Base-by-base conservation (phyloP, 1,284 basidiomycete genomes). In the Ceratobasidium sp. region DNA sequence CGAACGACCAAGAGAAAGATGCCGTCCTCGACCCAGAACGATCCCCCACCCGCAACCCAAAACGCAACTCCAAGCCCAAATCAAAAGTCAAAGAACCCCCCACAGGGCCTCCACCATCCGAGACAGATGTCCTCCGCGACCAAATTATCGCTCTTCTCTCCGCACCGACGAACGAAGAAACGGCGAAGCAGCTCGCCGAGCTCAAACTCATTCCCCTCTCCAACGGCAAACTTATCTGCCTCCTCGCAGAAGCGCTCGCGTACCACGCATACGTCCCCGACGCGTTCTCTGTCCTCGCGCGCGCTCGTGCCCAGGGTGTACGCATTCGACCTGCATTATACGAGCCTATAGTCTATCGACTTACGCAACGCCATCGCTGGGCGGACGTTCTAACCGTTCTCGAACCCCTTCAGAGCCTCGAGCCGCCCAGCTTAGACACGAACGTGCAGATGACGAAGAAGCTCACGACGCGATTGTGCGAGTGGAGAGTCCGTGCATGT, bases 401-500 rank as follows among this genome's bases (percentile, higher is more conserved):
- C 41, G 67, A 72, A 31, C 67, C 67, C 15, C n/a, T 72, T 27
- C 67, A 72, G 29, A 48, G 27, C 27, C 45, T 72, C 24, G 15
- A 17, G 19, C 31, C 24, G 15, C 24, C 36, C 51, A 27, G 19
- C 27, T 56, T 27, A 24, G 54, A 56, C 14, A 22, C 36, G 33
- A n/a, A 47, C 22, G 24, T 11, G 19, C n/a, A 36, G 24, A n/a
- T n/a, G n/a, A 45, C 11, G n/a, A 45, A 60, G 56, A 60, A 29
- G 29, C 31, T 72, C 24, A 72, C 67, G 24, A 72, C 67, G 22
- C 67, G 67, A 33, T 45, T 72, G 7, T 72, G 67, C 67, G 67
- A 72, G 31, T 72, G 67, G 67, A 54, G 67, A 1, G 67, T 72
- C 19, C 54, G 56, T 9, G 67, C 67, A 47, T 72, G 67, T 72